These are phyloP conservation scores for Garcia nutans DNA, from an alignment of 345 rosid species.

Conservation along the genomic window DNA sequence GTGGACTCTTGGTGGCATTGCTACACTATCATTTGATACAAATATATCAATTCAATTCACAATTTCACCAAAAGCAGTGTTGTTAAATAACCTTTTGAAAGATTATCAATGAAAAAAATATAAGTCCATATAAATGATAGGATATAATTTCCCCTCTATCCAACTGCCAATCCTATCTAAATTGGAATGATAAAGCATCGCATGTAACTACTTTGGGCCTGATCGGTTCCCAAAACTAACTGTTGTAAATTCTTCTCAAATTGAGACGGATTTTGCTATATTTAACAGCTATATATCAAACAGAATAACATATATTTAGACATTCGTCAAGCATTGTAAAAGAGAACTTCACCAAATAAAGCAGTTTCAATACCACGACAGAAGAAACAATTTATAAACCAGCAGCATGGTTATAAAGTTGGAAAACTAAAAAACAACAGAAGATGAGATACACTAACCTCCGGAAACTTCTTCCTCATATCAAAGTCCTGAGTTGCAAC, in stretches of 20 bases:
- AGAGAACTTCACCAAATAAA: neutral
- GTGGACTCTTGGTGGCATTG: too few relatives aligned
- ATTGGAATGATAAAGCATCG: neutral
- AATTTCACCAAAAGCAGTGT: neutral
- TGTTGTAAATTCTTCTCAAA: neutral
- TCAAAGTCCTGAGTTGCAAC: conserved; percentile 80
- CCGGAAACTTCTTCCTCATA: conserved; percentile 61
- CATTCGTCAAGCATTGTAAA: neutral
- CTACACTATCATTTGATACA: neutral
- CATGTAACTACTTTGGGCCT: neutral
- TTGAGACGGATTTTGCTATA: neutral
- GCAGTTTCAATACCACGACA: neutral
- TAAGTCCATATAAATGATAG: neutral
- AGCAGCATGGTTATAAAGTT: neutral
- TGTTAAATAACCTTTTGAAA: neutral
- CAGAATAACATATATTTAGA: neutral
- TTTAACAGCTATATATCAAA: neutral
- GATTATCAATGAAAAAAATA: too few relatives aligned
- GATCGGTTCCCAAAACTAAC: neutral
- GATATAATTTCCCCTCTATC: neutral
- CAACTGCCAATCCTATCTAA: neutral
- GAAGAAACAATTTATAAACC: conserved; percentile 6
- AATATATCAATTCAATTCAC: neutral
- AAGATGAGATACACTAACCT: conserved; percentile 38
- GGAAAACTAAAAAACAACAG: too few relatives aligned